Evolutionary conservation across 768 basidiomycete species (phyloP).

Genomic region (Lactifluus subvellereus): DNA sequence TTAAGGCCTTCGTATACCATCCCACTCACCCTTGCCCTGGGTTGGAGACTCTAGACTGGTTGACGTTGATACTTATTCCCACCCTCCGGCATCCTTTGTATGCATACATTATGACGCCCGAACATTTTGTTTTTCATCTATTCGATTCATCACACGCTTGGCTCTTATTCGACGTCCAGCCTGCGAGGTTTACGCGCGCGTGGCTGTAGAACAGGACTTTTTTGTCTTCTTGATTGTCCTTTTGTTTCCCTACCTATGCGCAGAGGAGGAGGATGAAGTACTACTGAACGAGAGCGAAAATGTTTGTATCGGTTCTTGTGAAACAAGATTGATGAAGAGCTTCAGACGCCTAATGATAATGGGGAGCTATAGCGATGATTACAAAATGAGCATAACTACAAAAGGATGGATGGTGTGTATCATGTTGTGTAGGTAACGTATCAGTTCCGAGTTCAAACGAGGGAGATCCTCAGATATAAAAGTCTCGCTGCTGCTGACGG

Average conservation of each 20-base stretch:
- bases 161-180: background rate
- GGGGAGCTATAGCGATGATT: background rate
- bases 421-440: slow-evolving; percentile 13
- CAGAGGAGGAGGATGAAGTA: background rate
- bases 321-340: background rate
- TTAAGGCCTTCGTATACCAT: background rate
- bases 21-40: background rate
- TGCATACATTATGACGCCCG: slow-evolving; percentile 1
- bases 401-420: background rate
- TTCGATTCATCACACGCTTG: background rate
- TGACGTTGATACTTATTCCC: slow-evolving; percentile 9
- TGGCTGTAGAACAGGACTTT: background rate
- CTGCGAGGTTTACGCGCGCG: background rate
- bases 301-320: slow-evolving; percentile 6
- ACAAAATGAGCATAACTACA: slow-evolving; percentile 7
- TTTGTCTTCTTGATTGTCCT: background rate
- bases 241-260: background rate
- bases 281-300: background rate
- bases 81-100: background rate
- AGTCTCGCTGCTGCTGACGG: too few relatives aligned
- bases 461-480: background rate
- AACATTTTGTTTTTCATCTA: background rate
- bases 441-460: background rate
- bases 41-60: slow-evolving; percentile 3
- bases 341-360: background rate